A percentile compares a stretch with the other conserved stretches of the same genome.
phyloP scores from a whole-genome alignment of 805 yeast genomes.

The Yarrowia sp. region DNA sequence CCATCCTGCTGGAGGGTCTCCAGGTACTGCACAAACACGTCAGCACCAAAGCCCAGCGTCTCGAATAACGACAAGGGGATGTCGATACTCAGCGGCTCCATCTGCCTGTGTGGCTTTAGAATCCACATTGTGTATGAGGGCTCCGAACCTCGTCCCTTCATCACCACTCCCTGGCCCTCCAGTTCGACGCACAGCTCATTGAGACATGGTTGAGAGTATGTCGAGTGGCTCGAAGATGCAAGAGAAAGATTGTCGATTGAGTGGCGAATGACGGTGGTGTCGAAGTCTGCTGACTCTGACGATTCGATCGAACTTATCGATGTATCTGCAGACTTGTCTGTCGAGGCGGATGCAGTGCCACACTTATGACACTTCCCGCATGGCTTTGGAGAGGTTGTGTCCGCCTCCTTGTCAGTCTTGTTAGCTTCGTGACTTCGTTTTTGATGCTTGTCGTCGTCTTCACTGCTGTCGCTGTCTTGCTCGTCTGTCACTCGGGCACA shows the following conservation, averaged over 20 bases:
- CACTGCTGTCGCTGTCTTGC: slow-evolving; percentile 19
- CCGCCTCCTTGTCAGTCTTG: neutral
- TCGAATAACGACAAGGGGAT: slow-evolving; percentile 69
- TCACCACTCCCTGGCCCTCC: slow-evolving; percentile 91
- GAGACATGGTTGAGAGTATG: slow-evolving; percentile 29
- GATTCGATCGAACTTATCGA: slow-evolving; percentile 5
- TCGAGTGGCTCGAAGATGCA: slow-evolving; percentile 2
- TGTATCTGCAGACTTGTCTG: neutral
- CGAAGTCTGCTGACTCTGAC: neutral
- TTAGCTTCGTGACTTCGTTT: neutral
- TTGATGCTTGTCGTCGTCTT: neutral
- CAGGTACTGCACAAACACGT: slow-evolving; percentile 73
- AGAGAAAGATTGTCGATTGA: neutral
- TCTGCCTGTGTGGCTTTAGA: slow-evolving; percentile 68
- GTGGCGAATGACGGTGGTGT: slow-evolving; percentile 19
- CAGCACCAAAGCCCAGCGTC: slow-evolving; percentile 84
- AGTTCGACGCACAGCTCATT: slow-evolving; percentile 50
- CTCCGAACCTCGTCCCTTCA: slow-evolving; percentile 57
- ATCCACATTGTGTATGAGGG: slow-evolving; percentile 94
- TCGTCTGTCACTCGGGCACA: slow-evolving; percentile 21
- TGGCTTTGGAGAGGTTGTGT: neutral
- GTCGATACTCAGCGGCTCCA: slow-evolving; percentile 60
- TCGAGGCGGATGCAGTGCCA: neutral
- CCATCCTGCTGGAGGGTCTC: slow-evolving; percentile 61
- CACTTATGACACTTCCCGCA: slow-evolving; percentile 6